Percentiles rank a stretch among this genome's conserved stretches.
Conservation (phyloP, 306 rosid species). For the Psophocarpus tetragonolobus region DNA sequence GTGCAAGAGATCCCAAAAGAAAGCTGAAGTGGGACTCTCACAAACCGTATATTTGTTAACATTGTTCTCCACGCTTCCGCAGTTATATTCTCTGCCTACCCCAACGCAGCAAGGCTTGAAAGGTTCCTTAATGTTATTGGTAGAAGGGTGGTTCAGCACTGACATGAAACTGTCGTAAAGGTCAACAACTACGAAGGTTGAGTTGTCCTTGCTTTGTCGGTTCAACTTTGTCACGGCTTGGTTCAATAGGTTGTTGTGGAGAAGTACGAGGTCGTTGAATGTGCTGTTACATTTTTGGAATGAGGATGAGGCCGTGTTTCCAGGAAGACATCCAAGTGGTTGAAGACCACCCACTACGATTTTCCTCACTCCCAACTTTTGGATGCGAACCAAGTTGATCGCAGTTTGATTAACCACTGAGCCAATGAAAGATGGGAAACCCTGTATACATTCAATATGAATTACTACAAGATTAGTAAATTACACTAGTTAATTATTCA, state of each 20-base stretch:
- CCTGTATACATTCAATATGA: background rate
- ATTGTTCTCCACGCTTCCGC: conserved; percentile 58
- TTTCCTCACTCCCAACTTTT: conserved; percentile 59
- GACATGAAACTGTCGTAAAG: conserved; percentile 54
- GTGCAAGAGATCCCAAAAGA: conserved; percentile 75
- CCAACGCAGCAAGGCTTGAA: conserved; percentile 70
- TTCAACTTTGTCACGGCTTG: conserved; percentile 57
- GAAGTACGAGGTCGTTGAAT: conserved; percentile 38
- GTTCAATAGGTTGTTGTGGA: conserved; percentile 59
- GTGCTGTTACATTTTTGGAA: conserved; percentile 53
- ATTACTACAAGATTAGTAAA: too few relatives aligned
- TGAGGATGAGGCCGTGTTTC: conserved; percentile 33
- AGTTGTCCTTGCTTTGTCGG: conserved; percentile 27
- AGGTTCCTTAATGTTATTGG: conserved; percentile 40
- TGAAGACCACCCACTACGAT: conserved; percentile 54
- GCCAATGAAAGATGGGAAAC: conserved; percentile 42
- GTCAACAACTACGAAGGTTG: conserved; percentile 48
- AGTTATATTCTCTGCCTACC: conserved; percentile 37
- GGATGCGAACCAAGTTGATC: conserved; percentile 52
- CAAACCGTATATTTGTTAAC: conserved; percentile 59
- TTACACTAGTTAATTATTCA: too few relatives aligned
- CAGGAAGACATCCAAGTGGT: conserved; percentile 75
- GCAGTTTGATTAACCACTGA: conserved; percentile 52
- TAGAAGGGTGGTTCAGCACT: conserved; percentile 30
- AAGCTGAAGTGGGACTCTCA: conserved; percentile 49